Evolutionary conservation across 306 rosid species (phyloP).

Genomic region (Begonia fuchsioides): DNA sequence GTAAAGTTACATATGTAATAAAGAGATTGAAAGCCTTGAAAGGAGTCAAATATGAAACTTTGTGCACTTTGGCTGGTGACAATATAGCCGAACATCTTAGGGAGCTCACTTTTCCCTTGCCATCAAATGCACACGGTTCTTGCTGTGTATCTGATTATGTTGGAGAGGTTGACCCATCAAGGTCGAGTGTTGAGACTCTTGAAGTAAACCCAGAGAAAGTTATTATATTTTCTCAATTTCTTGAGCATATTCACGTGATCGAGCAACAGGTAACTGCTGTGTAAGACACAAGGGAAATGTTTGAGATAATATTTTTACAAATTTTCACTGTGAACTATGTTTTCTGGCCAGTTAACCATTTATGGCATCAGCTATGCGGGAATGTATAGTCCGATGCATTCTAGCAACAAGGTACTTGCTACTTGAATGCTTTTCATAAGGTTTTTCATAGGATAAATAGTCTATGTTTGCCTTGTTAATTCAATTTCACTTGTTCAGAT

Average conservation of each 20-base stretch:
- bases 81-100: slow-evolving; percentile 10
- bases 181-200: slow-evolving; percentile 11
- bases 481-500: slow-evolving; percentile 39
- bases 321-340: slow-evolving; percentile 1
- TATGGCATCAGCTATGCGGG: slow-evolving; percentile 78
- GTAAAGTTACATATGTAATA: slow-evolving; percentile 69
- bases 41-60: slow-evolving; percentile 30
- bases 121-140: slow-evolving; percentile 18
- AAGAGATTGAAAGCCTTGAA: slow-evolving; percentile 57
- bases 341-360: slow-evolving; percentile 46
- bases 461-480: slow-evolving; percentile 11
- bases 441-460: not conserved
- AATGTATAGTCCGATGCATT: slow-evolving; percentile 92
- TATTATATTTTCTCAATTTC: slow-evolving; percentile 87
- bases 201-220: slow-evolving; percentile 47
- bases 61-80: slow-evolving; percentile 11
- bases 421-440: not conserved
- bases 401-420: slow-evolving; percentile 52
- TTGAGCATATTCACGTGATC: slow-evolving; percentile 93
- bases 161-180: slow-evolving; percentile 12
- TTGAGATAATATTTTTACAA: too few relatives aligned
- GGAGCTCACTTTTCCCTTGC: slow-evolving; percentile 17
- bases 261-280: slow-evolving; percentile 65
- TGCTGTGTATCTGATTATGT: slow-evolving; percentile 8
- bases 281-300: too few relatives aligned